Evolutionary conservation across 805 yeast species (phyloP), one percentile per base, ranked within the genome.

Genomic region (Maudiozyma serrabonitensis): DNA sequence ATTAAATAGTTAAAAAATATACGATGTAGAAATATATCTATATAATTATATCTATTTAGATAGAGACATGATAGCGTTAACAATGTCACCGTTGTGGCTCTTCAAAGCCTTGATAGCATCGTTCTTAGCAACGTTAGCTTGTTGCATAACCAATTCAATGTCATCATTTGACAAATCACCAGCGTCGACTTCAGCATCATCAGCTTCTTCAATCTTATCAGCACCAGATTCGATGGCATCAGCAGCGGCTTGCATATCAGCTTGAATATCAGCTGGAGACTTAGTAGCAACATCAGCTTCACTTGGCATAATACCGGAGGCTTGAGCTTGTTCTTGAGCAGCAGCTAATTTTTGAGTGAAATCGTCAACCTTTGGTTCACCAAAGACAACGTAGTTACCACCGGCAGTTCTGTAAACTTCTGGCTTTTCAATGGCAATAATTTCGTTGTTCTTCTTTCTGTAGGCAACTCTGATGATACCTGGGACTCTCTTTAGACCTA

Each of bases 351-450:
- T 83, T 74, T 87, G 82, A 75, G 83, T 81, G 73, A 89, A 75
- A 77, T 91, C 96, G 73, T 91, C 97, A 61, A 87, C 85, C 80
- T 88, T 87, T 69, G 96, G 95, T 75, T 90, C 97, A 75, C 99
- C 99, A 65, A 91, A 90, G 60, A 91, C 97, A 63, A 91, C 83
- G 79, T 86, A 93, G 62, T 95, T 84, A 69, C 97, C 96, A 55
- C 81, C 76, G 67, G 95, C 85, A 55, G 96, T 83, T 75, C 79
- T 87, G 95, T 77, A 91, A 54, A 93, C 98, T 62, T 89, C 97
- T 72, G 99, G 99, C 60, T 73, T 70, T 70, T 87, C 93, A 74
- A 91, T 87, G 68, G 93, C 95, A 71, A 84, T 80, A 69, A 89
- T 84, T 69, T 84, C 80, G 81, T 87, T 87, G 71, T 90, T 89